These are phyloP conservation scores for Seminavis robusta DNA, from an alignment of 108 stramenopile species.

Conservation along the genomic window DNA sequence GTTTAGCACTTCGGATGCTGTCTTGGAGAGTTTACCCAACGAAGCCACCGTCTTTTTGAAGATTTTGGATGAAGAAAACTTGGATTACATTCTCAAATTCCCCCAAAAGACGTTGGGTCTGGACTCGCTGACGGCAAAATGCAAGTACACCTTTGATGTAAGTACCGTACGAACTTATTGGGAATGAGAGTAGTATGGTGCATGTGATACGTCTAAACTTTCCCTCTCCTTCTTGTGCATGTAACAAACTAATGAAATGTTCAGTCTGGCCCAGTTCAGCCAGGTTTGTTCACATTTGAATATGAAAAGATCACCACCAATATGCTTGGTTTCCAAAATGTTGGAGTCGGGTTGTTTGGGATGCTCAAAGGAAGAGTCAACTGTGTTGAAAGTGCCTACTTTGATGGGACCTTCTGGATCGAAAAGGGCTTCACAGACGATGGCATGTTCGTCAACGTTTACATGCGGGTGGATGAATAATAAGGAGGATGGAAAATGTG, in stretches of 20 bases:
- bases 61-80: slow-evolving; percentile 33
- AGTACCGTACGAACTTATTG: slow-evolving; percentile 14
- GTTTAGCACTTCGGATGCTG: slow-evolving; percentile 45
- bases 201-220: neutral
- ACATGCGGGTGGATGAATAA: too few relatives aligned
- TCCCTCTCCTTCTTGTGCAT: slow-evolving; percentile 3
- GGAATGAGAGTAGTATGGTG: neutral
- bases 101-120: slow-evolving; percentile 54
- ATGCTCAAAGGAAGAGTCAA: slow-evolving; percentile 59
- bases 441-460: too few relatives aligned
- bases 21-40: slow-evolving; percentile 40
- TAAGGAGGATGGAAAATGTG: too few relatives aligned
- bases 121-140: slow-evolving; percentile 51
- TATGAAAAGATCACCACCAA: slow-evolving; percentile 70
- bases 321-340: slow-evolving; percentile 59
- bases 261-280: slow-evolving; percentile 42
- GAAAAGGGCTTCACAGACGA: too few relatives aligned
- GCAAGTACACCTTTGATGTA: slow-evolving; percentile 57
- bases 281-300: slow-evolving; percentile 53
- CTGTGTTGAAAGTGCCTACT: slow-evolving; percentile 59
- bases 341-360: slow-evolving; percentile 67
- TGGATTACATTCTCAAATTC: slow-evolving; percentile 66
- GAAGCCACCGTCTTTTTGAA: slow-evolving; percentile 52
- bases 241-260: neutral
- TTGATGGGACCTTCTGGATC: slow-evolving; percentile 72